Evolutionary conservation across 768 basidiomycete species (phyloP).

Genomic region (Agaricus sinodeliciosus): DNA sequence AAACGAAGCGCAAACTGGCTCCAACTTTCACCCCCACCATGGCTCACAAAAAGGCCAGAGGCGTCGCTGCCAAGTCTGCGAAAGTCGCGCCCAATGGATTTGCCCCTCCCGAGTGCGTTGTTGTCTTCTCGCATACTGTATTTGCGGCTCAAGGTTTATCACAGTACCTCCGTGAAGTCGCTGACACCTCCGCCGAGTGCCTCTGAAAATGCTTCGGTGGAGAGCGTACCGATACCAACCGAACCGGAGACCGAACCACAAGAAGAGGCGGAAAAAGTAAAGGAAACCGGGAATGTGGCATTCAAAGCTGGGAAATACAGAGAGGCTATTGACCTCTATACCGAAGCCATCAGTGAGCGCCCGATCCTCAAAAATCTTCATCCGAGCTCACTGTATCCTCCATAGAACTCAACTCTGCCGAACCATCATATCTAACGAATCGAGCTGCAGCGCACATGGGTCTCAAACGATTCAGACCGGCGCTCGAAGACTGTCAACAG

Average conservation of each 20-base stretch:
- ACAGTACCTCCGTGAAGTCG: background rate
- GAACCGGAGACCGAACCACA: background rate
- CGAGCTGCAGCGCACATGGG: constrained; percentile 84
- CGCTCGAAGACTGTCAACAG: constrained; percentile 73
- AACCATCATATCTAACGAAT: constrained; percentile 79
- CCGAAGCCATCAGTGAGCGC: constrained; percentile 61
- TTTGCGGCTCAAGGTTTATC: no score
- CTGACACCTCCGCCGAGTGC: background rate
- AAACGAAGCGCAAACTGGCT: constrained; percentile 6
- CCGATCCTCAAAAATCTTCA: background rate
- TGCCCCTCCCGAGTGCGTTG: background rate
- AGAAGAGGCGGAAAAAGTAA: constrained; percentile 51
- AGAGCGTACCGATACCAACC: background rate
- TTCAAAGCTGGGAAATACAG: constrained; percentile 63
- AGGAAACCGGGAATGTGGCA: constrained; percentile 70
- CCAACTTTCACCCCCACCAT: background rate
- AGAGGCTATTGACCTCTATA: constrained; percentile 70
- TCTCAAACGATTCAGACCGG: constrained; percentile 66
- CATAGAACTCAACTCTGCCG: constrained; percentile 51
- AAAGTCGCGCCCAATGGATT: background rate
- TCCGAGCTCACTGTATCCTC: background rate
- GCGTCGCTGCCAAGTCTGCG: background rate
- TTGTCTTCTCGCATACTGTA: background rate
- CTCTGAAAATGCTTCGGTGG: background rate
- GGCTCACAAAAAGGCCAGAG: constrained; percentile 6